Percentiles rank a stretch among this genome's conserved stretches.
phyloP scores from a whole-genome alignment of 345 rosid genomes.

The Abelmoschus esculentus region DNA sequence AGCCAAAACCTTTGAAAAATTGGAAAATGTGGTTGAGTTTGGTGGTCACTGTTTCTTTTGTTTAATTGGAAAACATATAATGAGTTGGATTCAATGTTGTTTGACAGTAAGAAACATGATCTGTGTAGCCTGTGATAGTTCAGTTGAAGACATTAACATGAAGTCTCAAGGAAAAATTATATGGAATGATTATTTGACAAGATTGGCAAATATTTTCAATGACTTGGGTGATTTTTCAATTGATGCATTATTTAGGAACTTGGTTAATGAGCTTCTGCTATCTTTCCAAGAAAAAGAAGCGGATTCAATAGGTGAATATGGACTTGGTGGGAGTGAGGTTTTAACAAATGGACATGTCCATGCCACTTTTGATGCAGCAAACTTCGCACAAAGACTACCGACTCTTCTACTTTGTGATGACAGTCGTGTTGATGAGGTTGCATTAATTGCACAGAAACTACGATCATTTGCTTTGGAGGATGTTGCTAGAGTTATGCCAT shows the following conservation, averaged over 20 bases:
- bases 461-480: constrained; percentile 99
- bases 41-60: too few relatives aligned
- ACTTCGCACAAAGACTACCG: constrained; percentile 39
- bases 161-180: too few relatives aligned
- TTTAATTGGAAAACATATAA: too few relatives aligned
- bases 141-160: too few relatives aligned
- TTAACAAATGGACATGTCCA: constrained; percentile 61
- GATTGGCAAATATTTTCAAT: too few relatives aligned
- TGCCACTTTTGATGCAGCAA: constrained; percentile 49
- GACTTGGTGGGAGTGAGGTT: constrained; percentile 49
- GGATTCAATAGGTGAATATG: constrained; percentile 58
- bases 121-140: too few relatives aligned
- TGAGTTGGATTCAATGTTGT: too few relatives aligned
- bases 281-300: constrained; percentile 78
- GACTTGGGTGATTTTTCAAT: constrained; percentile 99
- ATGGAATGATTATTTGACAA: too few relatives aligned
- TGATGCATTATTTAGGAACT: constrained; percentile 86
- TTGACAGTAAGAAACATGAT: too few relatives aligned
- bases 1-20: too few relatives aligned
- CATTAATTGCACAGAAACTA: constrained; percentile 93
- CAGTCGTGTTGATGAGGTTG: constrained; percentile 98
- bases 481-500: constrained; percentile 60
- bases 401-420: constrained; percentile 95
- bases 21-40: too few relatives aligned
- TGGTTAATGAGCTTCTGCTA: constrained; percentile 79